These are phyloP conservation scores for Climacium dendroides DNA, from an alignment of 225 moss, liverwort and hornwort species.

Conservation along the genomic window DNA sequence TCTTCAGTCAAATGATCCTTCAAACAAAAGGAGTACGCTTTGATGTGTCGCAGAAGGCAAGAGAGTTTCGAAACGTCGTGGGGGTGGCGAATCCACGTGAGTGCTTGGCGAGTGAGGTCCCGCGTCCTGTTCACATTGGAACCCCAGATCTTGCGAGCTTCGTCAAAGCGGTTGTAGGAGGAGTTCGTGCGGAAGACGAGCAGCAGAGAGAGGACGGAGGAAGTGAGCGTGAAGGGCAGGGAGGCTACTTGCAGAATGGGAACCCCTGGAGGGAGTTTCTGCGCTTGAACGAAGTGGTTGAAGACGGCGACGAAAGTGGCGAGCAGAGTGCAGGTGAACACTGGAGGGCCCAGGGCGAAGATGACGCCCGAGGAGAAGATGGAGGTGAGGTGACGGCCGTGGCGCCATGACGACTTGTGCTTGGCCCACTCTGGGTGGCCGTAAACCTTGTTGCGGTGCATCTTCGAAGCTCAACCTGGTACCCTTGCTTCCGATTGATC, in stretches of 20 bases:
- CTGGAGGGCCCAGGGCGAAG: constrained; percentile 50
- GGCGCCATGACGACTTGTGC: constrained; percentile 54
- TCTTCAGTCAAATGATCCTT: not conserved
- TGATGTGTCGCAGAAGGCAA: not conserved
- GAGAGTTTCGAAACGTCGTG: not conserved
- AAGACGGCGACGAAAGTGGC: constrained; percentile 33
- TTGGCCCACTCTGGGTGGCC: constrained; percentile 43
- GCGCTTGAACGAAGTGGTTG: constrained; percentile 31
- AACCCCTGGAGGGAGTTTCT: constrained; percentile 13
- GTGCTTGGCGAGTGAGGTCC: not conserved
- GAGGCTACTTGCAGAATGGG: constrained; percentile 39
- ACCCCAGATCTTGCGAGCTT: constrained; percentile 5
- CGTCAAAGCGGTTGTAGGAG: constrained; percentile 14
- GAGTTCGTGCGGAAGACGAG: constrained; percentile 19
- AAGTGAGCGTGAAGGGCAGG: constrained; percentile 19
- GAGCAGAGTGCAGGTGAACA: constrained; percentile 38
- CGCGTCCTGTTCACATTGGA: constrained; percentile 1
- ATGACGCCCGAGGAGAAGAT: constrained; percentile 50
- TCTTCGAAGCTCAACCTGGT: not conserved
- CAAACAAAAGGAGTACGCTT: not conserved
- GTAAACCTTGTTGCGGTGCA: constrained; percentile 47
- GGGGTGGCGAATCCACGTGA: not conserved
- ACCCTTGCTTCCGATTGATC: not conserved
- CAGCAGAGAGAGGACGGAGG: constrained; percentile 6
- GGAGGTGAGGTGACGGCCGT: constrained; percentile 41